Percentiles rank a stretch among this genome's conserved stretches.
Evolutionary conservation across 2,329 filamentous ascomycete genomes (phyloP).

Genomic region (Fusarium sp.): DNA sequence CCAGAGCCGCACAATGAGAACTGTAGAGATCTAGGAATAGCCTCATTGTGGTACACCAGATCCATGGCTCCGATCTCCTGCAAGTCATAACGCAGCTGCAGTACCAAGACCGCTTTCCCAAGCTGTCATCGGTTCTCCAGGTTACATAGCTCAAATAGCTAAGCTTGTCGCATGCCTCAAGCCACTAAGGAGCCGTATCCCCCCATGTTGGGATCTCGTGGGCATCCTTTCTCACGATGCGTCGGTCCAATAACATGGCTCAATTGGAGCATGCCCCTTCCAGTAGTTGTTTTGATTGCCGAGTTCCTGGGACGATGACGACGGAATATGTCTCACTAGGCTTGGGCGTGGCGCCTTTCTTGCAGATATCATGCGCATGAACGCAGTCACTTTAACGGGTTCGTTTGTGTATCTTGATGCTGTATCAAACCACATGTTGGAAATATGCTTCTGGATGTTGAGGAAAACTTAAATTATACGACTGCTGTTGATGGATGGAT

Average conservation of each 20-base stretch:
- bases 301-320: conserved; percentile 11
- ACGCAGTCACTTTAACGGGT: neutral
- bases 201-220: conserved; percentile 12
- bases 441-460: neutral
- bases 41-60: neutral
- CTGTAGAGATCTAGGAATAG: neutral
- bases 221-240: conserved; percentile 3
- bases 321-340: conserved; percentile 14
- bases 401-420: neutral
- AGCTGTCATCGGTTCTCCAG: neutral
- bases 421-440: neutral
- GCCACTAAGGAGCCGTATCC: conserved; percentile 3
- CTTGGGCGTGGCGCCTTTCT: neutral
- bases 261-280: conserved; percentile 32
- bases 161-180: conserved; percentile 11
- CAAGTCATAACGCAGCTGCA: neutral
- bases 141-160: neutral
- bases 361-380: conserved; percentile 24
- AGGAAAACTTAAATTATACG: neutral
- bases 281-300: conserved; percentile 20
- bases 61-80: neutral
- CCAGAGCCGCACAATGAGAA: neutral
- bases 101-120: neutral
- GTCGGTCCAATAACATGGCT: conserved; percentile 18
- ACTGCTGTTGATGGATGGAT: neutral